These are phyloP conservation scores for Fusarium sp. DNA, from an alignment of 2,329 filamentous ascomycete species.

Conservation along the genomic window DNA sequence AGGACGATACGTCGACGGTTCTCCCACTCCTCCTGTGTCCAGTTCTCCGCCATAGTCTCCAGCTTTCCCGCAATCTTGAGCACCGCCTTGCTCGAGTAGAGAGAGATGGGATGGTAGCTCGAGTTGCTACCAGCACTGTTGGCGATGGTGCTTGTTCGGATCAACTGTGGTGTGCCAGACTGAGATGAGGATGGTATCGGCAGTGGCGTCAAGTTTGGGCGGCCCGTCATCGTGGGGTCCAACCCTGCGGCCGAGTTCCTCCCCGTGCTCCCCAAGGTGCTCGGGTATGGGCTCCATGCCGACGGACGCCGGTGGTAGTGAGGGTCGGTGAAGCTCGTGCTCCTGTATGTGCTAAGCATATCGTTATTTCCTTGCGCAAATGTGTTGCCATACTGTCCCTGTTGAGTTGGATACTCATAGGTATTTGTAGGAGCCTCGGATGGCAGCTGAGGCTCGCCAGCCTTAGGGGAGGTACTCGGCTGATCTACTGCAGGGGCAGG, in stretches of 20 bases:
- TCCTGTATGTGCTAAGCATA: constrained; percentile 65
- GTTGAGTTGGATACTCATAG: constrained; percentile 57
- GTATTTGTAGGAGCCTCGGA: constrained; percentile 54
- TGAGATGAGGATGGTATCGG: constrained; percentile 55
- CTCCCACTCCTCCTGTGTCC: constrained; percentile 82
- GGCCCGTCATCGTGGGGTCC: constrained; percentile 54
- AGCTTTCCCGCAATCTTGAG: constrained; percentile 88
- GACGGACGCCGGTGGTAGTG: constrained; percentile 53
- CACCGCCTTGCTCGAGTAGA: constrained; percentile 83
- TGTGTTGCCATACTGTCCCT: constrained; percentile 50
- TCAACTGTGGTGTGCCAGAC: constrained; percentile 56
- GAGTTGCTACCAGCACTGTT: constrained; percentile 50
- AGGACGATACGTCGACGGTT: constrained; percentile 84
- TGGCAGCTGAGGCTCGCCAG: constrained; percentile 50
- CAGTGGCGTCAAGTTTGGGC: constrained; percentile 58
- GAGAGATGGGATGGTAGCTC: constrained; percentile 77
- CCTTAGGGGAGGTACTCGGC: constrained; percentile 54
- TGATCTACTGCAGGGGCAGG: constrained; percentile 51
- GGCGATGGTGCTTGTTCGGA: constrained; percentile 64
- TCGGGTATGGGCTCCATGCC: constrained; percentile 56
- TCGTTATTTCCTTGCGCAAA: constrained; percentile 56
- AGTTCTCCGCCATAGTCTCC: constrained; percentile 80
- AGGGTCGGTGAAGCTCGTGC: constrained; percentile 59
- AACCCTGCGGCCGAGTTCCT: constrained; percentile 53
- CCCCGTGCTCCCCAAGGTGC: constrained; percentile 52